Base-by-base conservation (phyloP, 2,329 filamentous ascomycete genomes). In the Gyromitra esculenta region DNA sequence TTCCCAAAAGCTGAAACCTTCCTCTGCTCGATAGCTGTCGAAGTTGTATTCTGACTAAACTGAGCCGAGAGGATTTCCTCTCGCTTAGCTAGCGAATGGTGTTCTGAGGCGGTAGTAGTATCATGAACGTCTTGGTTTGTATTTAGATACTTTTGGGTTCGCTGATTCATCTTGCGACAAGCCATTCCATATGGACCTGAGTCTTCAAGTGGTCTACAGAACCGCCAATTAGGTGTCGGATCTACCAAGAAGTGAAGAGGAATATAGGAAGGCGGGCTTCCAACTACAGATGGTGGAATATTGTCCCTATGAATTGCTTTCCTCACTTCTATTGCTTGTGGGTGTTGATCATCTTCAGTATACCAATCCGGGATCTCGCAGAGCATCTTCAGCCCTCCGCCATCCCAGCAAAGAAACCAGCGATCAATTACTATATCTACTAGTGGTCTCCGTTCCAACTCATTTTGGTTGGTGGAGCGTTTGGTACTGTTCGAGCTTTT, bases 401-500 rank as follows among this genome's bases (percentile, higher is more conserved):
- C 59, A 9, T 43, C 35, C 59, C 59, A 75, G 13, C 72, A 75
- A 59, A 62, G 35, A 15, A 75, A 75, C 72, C 72, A 75, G 5
- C 31, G 48, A 31, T 75, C 72, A 6, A 75, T 41, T 1, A 59
- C 7, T 59, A 9, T 75, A 15, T 64, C 72, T 41, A 31, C 6
- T 13, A 8, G 5, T 35, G 41, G 6, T 8, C 25, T 15, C 31
- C n/a, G 41, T 31, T 50, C 15, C 18, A 31, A n/a, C 2, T 39
- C 5, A 11, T 3, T 50, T 4, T 9, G 48, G 7, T 50, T 11
- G 5, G 21, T 35, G 1, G 5, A 11, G 15, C 21, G 45, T 39
- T 48, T 35, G 18, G 9, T n/a, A 15, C 2, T 5, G 5, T 9
- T 5, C 15, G 31, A 11, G 45, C 1, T n/a, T 9, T 9, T 13